Evolutionary conservation across 2,329 filamentous ascomycete genomes (phyloP).

Genomic region (Cercospora canescens): DNA sequence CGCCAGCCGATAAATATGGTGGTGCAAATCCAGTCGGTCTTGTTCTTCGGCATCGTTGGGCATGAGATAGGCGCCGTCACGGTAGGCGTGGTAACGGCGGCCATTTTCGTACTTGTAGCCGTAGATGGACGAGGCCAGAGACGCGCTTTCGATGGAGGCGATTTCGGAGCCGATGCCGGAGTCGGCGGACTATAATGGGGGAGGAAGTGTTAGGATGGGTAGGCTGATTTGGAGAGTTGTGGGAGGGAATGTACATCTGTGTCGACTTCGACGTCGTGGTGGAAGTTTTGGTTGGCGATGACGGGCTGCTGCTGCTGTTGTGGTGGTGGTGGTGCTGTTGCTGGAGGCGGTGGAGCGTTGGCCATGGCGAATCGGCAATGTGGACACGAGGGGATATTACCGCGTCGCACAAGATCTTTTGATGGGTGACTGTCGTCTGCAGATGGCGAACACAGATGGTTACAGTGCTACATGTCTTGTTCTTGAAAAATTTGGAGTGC

Average conservation of each 20-base stretch:
- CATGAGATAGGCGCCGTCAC: conserved; percentile 24
- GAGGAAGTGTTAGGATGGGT: background rate
- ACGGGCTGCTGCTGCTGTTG: background rate
- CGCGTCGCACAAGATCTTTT: background rate
- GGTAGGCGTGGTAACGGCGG: conserved; percentile 23
- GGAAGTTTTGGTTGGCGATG: background rate
- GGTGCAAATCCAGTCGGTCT: conserved; percentile 28
- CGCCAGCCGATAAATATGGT: conserved; percentile 17
- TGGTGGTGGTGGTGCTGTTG: background rate
- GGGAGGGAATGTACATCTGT: conserved; percentile 5
- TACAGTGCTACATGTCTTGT: background rate
- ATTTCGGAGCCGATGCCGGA: conserved; percentile 15
- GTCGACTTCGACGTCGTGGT: conserved; percentile 7
- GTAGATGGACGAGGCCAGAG: conserved; percentile 18
- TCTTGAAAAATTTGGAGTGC: background rate
- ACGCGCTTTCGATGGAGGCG: conserved; percentile 11
- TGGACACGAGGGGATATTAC: background rate
- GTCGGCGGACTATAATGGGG: conserved; percentile 11
- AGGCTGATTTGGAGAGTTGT: background rate
- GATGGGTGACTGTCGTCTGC: background rate
- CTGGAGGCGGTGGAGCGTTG: background rate
- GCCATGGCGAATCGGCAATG: background rate
- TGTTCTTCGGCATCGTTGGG: conserved; percentile 31
- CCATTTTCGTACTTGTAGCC: conserved; percentile 21
- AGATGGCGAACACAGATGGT: background rate